Evolutionary conservation across 2,329 filamentous ascomycete species (phyloP), one percentile per base, ranked within the genome.

Genomic region (Aureobasidium sp.): DNA sequence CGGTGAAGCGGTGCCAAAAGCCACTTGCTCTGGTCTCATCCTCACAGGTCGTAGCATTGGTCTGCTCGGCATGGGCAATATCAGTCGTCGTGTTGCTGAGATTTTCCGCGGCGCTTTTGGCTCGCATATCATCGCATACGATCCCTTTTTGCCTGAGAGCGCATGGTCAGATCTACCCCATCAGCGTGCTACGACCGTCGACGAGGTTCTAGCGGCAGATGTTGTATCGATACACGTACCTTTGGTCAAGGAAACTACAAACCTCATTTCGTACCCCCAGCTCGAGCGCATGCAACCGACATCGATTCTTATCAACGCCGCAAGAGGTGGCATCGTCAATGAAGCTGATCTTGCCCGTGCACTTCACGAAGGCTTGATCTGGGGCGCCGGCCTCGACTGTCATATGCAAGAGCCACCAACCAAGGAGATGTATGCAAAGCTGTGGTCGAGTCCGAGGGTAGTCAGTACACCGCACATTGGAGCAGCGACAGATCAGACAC

Each of bases 391-490:
- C 3, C 60, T 73, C 39, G 73, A 71, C 47, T 73, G 68, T 8
- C 64, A 67, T 52, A 65, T 68, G 32, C 47, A 65, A 34, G 72
- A 74, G 62, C 72, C 72, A 15, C 70, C 70, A 0, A 70, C 66
- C 2, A 37, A 65, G 15, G 65, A 67, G 15, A 63, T 45, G n/a
- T 71, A 73, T 52, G 63, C 65, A 9, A 64, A 66, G 25, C 62
- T 70, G 29, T 63, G 69, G 63, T 61, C 65, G 34, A 59, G 66
- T 57, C 63, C 65, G 2, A 69, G 70, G 42, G 61, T 73, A 11
- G 64, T 78, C 6, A 75, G 75, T 61, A 78, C 76, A 5, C 77
- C 78, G 7, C 77, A 80, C 59, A 73, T 80, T 48, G 79, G 79
- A 8, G 78, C 77, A 1, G 73, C 78, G 0, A 81, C 79, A 2